phyloP scores from a whole-genome alignment of 805 yeast genomes.

The Cyberlindnera xylosilytica region DNA sequence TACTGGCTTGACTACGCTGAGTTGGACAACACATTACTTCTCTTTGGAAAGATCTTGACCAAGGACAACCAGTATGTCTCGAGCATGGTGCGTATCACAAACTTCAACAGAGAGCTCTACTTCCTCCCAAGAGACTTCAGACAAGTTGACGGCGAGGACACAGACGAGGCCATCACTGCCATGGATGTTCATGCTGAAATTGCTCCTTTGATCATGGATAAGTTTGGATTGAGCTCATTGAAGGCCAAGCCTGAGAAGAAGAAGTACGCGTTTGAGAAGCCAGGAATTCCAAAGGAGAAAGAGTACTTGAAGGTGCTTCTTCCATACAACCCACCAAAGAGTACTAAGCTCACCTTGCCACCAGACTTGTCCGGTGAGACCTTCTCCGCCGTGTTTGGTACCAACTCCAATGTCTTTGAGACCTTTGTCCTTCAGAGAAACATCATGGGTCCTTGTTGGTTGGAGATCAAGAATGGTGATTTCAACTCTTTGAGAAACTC shows the following conservation, averaged over 20 bases:
- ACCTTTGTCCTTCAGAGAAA: constrained; percentile 77
- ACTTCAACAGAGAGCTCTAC: constrained; percentile 66
- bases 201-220: constrained; percentile 57
- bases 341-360: constrained; percentile 48
- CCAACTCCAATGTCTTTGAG: constrained; percentile 72
- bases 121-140: constrained; percentile 69
- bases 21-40: constrained; percentile 59
- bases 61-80: constrained; percentile 60
- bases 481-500: constrained; percentile 56
- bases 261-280: constrained; percentile 87
- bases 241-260: constrained; percentile 68
- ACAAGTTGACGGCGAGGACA: constrained; percentile 39
- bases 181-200: constrained; percentile 79
- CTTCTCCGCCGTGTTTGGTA: constrained; percentile 77
- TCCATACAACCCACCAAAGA: constrained; percentile 67
- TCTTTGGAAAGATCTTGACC: constrained; percentile 79
- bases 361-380: constrained; percentile 70
- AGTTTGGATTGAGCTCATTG: constrained; percentile 57
- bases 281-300: constrained; percentile 72
- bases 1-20: constrained; percentile 92
- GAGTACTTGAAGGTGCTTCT: constrained; percentile 76
- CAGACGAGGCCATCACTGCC: constrained; percentile 41
- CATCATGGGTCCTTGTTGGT: constrained; percentile 98
- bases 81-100: constrained; percentile 71
- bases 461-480: constrained; percentile 64